A percentile compares a stretch with the other conserved stretches of the same genome.
Evolutionary conservation across 768 basidiomycete species (phyloP).

Genomic region (Zangia roseola): DNA sequence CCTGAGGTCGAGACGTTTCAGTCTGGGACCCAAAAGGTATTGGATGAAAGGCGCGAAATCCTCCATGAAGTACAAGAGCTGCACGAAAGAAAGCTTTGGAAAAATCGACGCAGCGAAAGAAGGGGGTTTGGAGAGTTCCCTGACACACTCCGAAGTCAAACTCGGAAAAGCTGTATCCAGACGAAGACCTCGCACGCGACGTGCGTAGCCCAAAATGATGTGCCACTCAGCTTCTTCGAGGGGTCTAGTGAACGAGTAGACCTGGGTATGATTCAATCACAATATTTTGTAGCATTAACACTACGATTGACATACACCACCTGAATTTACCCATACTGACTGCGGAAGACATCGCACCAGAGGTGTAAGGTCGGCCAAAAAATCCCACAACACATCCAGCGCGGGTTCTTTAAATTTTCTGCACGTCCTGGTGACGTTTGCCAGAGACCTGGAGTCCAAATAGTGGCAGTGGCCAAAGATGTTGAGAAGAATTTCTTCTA

Average conservation of each 20-base stretch:
- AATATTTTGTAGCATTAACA: not conserved
- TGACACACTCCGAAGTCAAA: not conserved
- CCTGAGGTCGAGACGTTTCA: not conserved
- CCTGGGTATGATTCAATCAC: not conserved
- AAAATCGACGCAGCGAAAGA: not conserved
- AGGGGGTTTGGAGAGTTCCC: constrained; percentile 1
- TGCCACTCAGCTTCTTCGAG: constrained; percentile 8
- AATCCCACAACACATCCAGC: constrained; percentile 9
- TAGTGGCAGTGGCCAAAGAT: constrained; percentile 9
- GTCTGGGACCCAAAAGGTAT: constrained; percentile 2
- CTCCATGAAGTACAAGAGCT: not conserved
- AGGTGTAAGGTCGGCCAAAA: constrained; percentile 10
- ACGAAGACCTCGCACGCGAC: constrained; percentile 8
- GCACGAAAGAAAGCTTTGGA: constrained; percentile 9
- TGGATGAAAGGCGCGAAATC: constrained; percentile 6
- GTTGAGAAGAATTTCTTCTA: constrained; percentile 12
- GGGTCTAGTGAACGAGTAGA: not conserved
- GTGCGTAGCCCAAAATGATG: constrained; percentile 7
- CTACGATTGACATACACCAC: constrained; percentile 3
- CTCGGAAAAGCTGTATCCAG: not conserved
- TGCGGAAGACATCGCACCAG: constrained; percentile 10
- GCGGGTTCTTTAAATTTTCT: constrained; percentile 13
- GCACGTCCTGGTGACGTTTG: constrained; percentile 8
- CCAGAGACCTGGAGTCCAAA: constrained; percentile 1
- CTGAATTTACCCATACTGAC: not conserved